Percentiles rank a stretch among this genome's conserved stretches.
Evolutionary conservation across 2,329 filamentous ascomycete genomes (phyloP).

Genomic region (Xylariaceae sp.): DNA sequence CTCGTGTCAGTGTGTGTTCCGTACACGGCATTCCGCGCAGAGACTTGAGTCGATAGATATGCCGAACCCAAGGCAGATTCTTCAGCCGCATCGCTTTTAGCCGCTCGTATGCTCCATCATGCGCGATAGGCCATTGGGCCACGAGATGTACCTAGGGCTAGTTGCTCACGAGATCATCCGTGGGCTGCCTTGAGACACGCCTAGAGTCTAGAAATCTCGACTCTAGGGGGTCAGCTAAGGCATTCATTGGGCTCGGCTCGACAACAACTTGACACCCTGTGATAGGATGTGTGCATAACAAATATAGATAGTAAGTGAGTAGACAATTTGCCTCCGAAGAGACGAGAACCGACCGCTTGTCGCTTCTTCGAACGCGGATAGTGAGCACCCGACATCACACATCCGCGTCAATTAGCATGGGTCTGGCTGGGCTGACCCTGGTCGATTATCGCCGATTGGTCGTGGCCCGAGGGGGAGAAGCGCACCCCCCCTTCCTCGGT

Average conservation of each 20-base stretch:
- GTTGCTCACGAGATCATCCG: not conserved
- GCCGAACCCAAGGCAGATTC: too few relatives aligned
- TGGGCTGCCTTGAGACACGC: not conserved
- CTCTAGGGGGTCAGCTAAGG: not conserved
- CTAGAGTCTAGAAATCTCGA: not conserved
- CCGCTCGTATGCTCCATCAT: not conserved
- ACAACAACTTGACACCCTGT: not conserved
- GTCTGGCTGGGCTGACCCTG: conserved; percentile 26
- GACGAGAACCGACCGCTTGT: conserved; percentile 21
- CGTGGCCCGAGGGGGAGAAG: conserved; percentile 23
- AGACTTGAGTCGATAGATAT: too few relatives aligned
- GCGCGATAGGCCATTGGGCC: not conserved
- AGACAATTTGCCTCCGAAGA: not conserved
- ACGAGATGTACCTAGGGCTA: not conserved
- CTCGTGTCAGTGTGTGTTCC: too few relatives aligned
- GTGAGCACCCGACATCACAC: conserved; percentile 27
- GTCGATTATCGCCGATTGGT: conserved; percentile 30
- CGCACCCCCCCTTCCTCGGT: conserved; percentile 13
- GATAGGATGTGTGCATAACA: not conserved
- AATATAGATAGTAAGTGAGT: not conserved
- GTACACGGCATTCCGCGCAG: too few relatives aligned
- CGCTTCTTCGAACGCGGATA: conserved; percentile 32
- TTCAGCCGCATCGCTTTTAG: not conserved
- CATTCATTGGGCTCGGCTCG: not conserved
- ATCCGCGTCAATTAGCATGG: conserved; percentile 35